A percentile compares a stretch with the other conserved stretches of the same genome.
Evolutionary conservation across 163 green algal genomes (phyloP).

Genomic region (Chlamydomonas reinhardtii): DNA sequence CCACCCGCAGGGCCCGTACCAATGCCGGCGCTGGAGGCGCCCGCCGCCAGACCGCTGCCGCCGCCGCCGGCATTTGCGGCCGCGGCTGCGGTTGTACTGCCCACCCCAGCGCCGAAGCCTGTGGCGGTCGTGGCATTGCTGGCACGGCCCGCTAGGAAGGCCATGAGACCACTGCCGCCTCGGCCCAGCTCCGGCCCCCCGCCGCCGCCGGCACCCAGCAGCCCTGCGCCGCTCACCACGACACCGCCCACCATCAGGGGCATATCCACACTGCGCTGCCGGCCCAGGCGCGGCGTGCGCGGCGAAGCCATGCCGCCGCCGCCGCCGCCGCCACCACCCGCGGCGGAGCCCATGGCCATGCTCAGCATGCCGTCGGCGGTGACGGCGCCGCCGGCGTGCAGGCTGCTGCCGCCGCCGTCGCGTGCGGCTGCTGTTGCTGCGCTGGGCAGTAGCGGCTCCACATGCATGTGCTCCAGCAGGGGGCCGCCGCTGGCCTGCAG

Average conservation of each 20-base stretch:
- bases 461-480: slow-evolving; percentile 4
- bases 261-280: not conserved
- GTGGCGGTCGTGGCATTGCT: not conserved
- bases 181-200: too few species aligned
- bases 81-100: not conserved
- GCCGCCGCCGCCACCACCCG: too few species aligned
- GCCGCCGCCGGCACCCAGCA: too few species aligned
- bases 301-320: not conserved
- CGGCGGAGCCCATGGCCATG: not conserved
- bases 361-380: not conserved
- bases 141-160: not conserved
- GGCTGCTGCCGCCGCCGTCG: not conserved
- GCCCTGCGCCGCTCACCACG: too few species aligned
- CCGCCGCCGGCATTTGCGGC: not conserved
- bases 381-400: too few species aligned
- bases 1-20: not conserved
- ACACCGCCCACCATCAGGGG: not conserved
- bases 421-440: not conserved
- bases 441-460: slow-evolving; percentile 1
- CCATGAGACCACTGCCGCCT: not conserved
- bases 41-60: not conserved
- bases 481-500: not conserved
- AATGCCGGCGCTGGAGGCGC: not conserved
- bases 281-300: not conserved
- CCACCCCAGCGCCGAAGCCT: not conserved